Evolutionary conservation across 768 basidiomycete genomes (phyloP).

Genomic region (Leccinum pellstonianum): DNA sequence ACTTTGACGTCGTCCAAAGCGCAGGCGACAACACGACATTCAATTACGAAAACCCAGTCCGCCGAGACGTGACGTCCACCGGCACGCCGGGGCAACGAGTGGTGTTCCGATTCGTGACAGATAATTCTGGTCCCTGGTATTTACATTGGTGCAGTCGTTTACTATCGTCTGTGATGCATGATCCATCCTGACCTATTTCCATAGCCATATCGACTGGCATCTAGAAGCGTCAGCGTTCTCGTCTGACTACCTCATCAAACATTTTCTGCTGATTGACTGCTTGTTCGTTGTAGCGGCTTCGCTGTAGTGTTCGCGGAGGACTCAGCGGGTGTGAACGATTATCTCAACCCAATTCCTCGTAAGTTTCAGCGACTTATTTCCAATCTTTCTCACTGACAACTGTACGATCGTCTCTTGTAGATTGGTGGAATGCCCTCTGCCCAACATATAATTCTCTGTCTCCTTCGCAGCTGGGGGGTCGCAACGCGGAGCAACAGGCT

Average conservation of each 20-base stretch:
- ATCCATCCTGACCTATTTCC: neutral
- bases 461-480: slow-evolving; percentile 21
- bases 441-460: slow-evolving; percentile 22
- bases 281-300: slow-evolving; percentile 21
- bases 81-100: neutral
- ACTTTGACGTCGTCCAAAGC: neutral
- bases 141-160: slow-evolving; percentile 31
- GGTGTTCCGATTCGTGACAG: neutral
- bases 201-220: slow-evolving; percentile 34
- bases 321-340: slow-evolving; percentile 14
- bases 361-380: neutral
- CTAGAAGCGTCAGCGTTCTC: slow-evolving; percentile 20
- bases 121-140: neutral
- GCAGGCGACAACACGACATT: neutral
- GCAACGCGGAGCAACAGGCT: slow-evolving; percentile 18
- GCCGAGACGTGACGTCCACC: neutral
- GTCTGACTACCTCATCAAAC: neutral
- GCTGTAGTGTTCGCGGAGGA: slow-evolving; percentile 29
- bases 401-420: slow-evolving; percentile 7
- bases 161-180: neutral
- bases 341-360: slow-evolving; percentile 21
- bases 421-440: slow-evolving; percentile 27
- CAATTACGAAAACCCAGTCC: neutral
- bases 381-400: neutral
- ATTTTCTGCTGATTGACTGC: neutral